Base-by-base conservation (phyloP, 345 rosid genomes). In the Eucalyptus pumila region DNA sequence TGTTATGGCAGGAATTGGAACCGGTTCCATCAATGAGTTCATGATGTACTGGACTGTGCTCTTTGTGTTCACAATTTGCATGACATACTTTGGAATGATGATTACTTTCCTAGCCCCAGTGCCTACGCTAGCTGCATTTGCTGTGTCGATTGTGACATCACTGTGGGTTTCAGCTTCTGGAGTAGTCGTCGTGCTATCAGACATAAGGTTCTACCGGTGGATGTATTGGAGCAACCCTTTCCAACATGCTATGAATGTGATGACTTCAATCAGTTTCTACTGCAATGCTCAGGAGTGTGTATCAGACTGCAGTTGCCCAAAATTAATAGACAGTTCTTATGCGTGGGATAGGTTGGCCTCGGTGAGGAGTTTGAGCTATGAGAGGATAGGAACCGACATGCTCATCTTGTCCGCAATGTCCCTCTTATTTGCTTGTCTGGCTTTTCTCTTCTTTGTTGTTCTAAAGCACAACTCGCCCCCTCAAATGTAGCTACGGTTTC, bases 51-150 rank as follows among this genome's bases (percentile, higher is more conserved):
- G 94, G 93, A 47, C 86, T 51, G 90, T 88, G 56, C 88, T 91
- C 89, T 89, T 89, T 86, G 65, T 90, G 40, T 91, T 93, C 89
- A 93, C 91, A 37, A 37, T 90, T 26, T 90, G 89, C 40, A 23
- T 83, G 60, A 91, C 92, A 54, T 90, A 91, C 52, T 93, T 91
- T 16, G 93, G 92, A 49, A 91, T 89, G 90, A 91, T 93, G 94
- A 88, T 92, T 88, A 92, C 93, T 89, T 90, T 92, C 92, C 91
- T 93, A 88, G 93, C 91, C 88, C 94, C 93, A 87, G 48, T 88
- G 80, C 91, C 91, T 54, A 89, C 90, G 11, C 87, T 93, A 60
- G 92, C 92, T 17, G 93, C 94, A 89, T 92, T 92, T 90, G 69
- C 88, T 40, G 93, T 89, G 88, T 90, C 93, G 21, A 91, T 90